Evolutionary conservation across 352 stramenopile species (phyloP).

Genomic region (Phytophthora podocarpi): DNA sequence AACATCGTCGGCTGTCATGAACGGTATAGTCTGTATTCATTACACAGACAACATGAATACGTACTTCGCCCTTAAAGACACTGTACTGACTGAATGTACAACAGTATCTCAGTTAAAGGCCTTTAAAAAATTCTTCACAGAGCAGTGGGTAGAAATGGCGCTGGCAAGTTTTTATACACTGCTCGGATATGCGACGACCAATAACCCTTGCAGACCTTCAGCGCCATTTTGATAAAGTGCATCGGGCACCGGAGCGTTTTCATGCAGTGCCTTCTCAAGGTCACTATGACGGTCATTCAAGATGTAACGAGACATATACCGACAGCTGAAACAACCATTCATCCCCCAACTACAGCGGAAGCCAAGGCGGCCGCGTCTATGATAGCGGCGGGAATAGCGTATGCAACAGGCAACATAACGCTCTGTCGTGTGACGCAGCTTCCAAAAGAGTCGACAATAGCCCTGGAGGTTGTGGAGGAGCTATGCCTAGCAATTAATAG

Average conservation of each 20-base stretch:
- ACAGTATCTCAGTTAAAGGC: too few species aligned
- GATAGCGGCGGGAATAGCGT: not conserved
- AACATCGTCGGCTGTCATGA: too few species aligned
- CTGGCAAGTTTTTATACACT: too few species aligned
- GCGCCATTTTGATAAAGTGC: constrained; percentile 14
- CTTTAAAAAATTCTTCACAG: too few species aligned
- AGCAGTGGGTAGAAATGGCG: too few species aligned
- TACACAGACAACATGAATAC: too few species aligned
- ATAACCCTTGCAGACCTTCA: too few species aligned
- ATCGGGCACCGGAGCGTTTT: not conserved
- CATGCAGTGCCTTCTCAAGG: constrained; percentile 12
- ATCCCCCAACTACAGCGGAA: not conserved
- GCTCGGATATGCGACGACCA: too few species aligned
- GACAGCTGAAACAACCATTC: not conserved
- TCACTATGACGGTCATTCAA: not conserved
- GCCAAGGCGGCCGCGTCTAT: not conserved
- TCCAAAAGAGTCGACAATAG: not conserved
- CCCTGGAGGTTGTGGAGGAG: not conserved
- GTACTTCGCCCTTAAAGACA: too few species aligned
- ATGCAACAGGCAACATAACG: not conserved
- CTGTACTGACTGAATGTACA: too few species aligned
- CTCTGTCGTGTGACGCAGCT: constrained; percentile 11
- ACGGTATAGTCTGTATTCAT: too few species aligned
- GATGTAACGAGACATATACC: not conserved
- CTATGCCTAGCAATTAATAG: not conserved